A percentile compares a stretch with the other conserved stretches of the same genome.
Conservation (phyloP, 495 filamentous ascomycete species). For the Aspergillus sclerotiicarbonarius region DNA sequence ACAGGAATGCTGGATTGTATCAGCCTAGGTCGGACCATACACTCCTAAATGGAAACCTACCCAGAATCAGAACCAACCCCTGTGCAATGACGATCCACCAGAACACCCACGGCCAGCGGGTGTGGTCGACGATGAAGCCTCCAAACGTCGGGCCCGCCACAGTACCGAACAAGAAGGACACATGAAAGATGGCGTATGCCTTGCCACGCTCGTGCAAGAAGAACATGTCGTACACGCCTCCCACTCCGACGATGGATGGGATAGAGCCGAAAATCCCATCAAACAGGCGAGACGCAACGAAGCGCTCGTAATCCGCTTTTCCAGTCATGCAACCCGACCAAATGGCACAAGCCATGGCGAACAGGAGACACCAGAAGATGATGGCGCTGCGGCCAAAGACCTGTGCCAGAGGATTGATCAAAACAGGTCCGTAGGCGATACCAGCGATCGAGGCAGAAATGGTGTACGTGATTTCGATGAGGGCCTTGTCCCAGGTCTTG, state of each 20-base stretch:
- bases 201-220: slow-evolving; percentile 32
- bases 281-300: slow-evolving; percentile 33
- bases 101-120: slow-evolving; percentile 34
- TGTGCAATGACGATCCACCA: slow-evolving; percentile 41
- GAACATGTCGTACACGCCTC: slow-evolving; percentile 29
- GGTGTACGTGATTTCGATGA: neutral
- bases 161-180: slow-evolving; percentile 16
- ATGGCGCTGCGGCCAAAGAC: slow-evolving; percentile 23
- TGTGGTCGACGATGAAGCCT: slow-evolving; percentile 32
- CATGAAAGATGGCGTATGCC: slow-evolving; percentile 34
- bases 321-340: slow-evolving; percentile 32
- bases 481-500: neutral
- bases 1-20: slow-evolving; percentile 21
- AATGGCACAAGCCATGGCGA: slow-evolving; percentile 17
- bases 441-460: slow-evolving; percentile 27
- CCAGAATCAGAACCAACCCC: slow-evolving; percentile 25
- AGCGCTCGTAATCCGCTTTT: slow-evolving; percentile 29
- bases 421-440: slow-evolving; percentile 24
- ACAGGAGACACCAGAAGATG: slow-evolving; percentile 33
- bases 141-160: slow-evolving; percentile 34
- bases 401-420: slow-evolving; percentile 26
- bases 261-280: slow-evolving; percentile 26
- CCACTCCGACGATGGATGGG: slow-evolving; percentile 24
- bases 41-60: neutral
- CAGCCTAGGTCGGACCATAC: neutral